Evolutionary conservation across 2,329 filamentous ascomycete species (phyloP).

Genomic region (Aspergillaceae sp.): DNA sequence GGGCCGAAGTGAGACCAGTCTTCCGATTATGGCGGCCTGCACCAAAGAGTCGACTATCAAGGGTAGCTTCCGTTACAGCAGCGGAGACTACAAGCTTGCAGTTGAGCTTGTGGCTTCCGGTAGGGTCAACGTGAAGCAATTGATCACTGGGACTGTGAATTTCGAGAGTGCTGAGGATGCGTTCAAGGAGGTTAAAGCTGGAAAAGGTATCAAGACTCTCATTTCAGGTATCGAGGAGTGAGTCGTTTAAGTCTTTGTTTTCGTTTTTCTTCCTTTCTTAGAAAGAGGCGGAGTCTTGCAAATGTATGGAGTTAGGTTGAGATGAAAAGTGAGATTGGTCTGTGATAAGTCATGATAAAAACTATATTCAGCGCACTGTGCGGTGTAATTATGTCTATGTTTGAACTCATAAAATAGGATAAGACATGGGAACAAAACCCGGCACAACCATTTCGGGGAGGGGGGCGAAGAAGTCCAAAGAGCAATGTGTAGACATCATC

Average conservation of each 20-base stretch:
- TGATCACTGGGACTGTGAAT: constrained; percentile 67
- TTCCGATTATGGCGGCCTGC: constrained; percentile 86
- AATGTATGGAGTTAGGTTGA: too few species aligned
- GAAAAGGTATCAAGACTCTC: constrained; percentile 51
- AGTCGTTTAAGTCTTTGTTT: background rate
- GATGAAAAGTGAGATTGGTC: too few species aligned
- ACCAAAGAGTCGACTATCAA: constrained; percentile 80
- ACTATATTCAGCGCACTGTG: too few species aligned
- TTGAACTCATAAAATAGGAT: too few species aligned
- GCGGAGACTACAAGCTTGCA: constrained; percentile 78
- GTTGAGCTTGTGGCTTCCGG: constrained; percentile 66
- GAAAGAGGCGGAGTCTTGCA: too few species aligned
- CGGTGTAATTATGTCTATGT: too few species aligned
- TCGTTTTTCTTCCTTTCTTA: too few species aligned
- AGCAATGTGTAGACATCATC: background rate
- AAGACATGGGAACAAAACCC: too few species aligned
- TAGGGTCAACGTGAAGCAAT: constrained; percentile 64
- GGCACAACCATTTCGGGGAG: too few species aligned
- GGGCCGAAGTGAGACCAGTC: constrained; percentile 78
- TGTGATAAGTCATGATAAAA: too few species aligned
- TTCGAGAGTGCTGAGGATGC: constrained; percentile 80
- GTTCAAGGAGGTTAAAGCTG: constrained; percentile 76
- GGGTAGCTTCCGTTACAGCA: constrained; percentile 82
- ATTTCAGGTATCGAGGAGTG: constrained; percentile 32
- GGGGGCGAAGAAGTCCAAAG: too few species aligned